Evolutionary conservation across 345 rosid genomes (phyloP).

Genomic region (Eucalyptus grandis): DNA sequence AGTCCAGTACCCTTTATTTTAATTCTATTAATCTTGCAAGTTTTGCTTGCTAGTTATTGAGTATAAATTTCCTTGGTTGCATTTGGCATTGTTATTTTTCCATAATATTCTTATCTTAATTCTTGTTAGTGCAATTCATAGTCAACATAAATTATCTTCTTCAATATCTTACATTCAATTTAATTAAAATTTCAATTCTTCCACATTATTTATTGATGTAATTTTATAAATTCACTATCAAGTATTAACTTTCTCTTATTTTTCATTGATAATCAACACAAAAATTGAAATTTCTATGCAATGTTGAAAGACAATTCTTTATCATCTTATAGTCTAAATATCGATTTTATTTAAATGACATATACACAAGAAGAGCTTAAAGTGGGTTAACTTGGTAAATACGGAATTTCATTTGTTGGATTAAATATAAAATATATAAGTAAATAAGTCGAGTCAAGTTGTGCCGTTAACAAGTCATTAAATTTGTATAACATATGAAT

Average conservation of each 20-base stretch:
- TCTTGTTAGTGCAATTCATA: not conserved
- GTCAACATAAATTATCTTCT: not conserved
- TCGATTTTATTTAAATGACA: too few relatives aligned
- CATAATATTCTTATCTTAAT: not conserved
- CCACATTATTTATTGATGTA: not conserved
- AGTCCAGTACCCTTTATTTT: not conserved
- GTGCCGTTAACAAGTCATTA: not conserved
- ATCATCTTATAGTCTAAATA: too few relatives aligned
- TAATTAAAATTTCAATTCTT: not conserved
- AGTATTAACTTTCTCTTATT: not conserved
- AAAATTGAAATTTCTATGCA: not conserved
- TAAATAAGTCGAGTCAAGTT: fast-evolving
- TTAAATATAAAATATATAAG: not conserved
- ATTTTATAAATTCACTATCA: not conserved
- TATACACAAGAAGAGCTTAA: not conserved
- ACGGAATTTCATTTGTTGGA: fast-evolving
- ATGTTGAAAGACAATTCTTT: too few relatives aligned
- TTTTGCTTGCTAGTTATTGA: not conserved
- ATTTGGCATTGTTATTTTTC: not conserved
- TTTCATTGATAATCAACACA: not conserved
- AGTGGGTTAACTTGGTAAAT: not conserved
- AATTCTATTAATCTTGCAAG: not conserved
- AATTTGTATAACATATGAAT: not conserved
- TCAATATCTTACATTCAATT: not conserved
- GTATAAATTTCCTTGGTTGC: not conserved